A percentile compares a stretch with the other conserved stretches of the same genome.
These are phyloP conservation scores for Cymbidium sinense DNA, from an alignment of 106 monocot species.

Conservation along the genomic window DNA sequence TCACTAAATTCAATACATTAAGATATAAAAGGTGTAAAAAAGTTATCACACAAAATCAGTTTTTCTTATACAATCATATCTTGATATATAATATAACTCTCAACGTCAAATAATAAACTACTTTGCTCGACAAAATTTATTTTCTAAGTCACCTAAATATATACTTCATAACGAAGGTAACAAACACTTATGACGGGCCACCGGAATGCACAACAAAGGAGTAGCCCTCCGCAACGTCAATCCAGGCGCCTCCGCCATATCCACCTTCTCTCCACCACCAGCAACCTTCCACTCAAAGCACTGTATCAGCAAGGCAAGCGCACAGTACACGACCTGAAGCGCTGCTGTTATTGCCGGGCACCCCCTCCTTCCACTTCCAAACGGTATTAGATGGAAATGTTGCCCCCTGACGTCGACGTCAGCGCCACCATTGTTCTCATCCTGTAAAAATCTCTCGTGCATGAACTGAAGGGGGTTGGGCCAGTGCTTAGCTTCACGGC, in stretches of 20 bases:
- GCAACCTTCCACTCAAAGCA: slow-evolving; percentile 16
- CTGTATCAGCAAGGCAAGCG: slow-evolving; percentile 25
- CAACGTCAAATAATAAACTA: too few species aligned
- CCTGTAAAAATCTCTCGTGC: slow-evolving; percentile 14
- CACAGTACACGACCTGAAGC: slow-evolving; percentile 14
- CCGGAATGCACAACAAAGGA: slow-evolving; percentile 18
- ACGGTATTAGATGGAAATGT: slow-evolving; percentile 29
- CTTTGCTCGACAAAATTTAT: too few species aligned
- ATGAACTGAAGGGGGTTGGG: slow-evolving; percentile 7
- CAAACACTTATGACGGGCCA: too few species aligned
- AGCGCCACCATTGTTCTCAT: not conserved
- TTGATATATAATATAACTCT: too few species aligned
- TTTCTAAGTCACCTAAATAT: too few species aligned
- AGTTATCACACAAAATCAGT: too few species aligned
- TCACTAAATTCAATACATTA: too few species aligned
- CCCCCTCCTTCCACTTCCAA: slow-evolving; percentile 30
- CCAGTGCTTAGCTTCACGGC: slow-evolving; percentile 12
- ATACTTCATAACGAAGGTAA: too few species aligned
- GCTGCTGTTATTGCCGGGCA: slow-evolving; percentile 29
- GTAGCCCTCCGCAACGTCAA: slow-evolving; percentile 21
- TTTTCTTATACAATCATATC: too few species aligned
- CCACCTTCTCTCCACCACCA: slow-evolving; percentile 3
- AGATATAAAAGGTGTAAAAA: too few species aligned
- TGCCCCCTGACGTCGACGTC: slow-evolving; percentile 8
- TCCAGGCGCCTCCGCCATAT: slow-evolving; percentile 31